Percentiles rank a stretch among this genome's conserved stretches.
phyloP scores from a whole-genome alignment of 345 rosid genomes.

The Citrus hindsii region DNA sequence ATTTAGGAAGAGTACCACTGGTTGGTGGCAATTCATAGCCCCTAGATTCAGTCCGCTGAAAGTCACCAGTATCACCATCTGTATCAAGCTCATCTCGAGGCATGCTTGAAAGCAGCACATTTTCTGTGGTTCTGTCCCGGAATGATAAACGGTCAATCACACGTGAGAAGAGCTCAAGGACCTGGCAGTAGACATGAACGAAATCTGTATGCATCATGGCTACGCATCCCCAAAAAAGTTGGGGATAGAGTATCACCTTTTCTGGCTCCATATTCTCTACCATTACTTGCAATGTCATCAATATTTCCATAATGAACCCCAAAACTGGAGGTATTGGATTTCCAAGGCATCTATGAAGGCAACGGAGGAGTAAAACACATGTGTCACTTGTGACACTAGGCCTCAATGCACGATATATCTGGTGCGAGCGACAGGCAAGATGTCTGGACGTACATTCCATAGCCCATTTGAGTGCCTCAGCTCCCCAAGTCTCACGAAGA shows the following conservation, averaged over 20 bases:
- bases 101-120: constrained; percentile 96
- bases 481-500: constrained; percentile 98
- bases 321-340: constrained; percentile 94
- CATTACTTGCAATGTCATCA: constrained; percentile 94
- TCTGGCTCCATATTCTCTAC: constrained; percentile 99
- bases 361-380: constrained; percentile 87
- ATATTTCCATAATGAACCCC: constrained; percentile 95
- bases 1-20: constrained; percentile 72
- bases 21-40: constrained; percentile 66
- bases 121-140: constrained; percentile 90
- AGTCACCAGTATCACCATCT: constrained; percentile 48
- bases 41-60: constrained; percentile 68
- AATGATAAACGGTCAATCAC: constrained; percentile 87
- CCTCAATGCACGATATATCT: constrained; percentile 92
- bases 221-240: constrained; percentile 97
- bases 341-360: constrained; percentile 93
- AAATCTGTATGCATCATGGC: constrained; percentile 99
- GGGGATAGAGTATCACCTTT: constrained; percentile 96
- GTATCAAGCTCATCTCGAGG: constrained; percentile 80
- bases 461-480: constrained; percentile 98
- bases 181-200: constrained; percentile 96
- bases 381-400: constrained; percentile 95
- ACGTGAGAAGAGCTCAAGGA: constrained; percentile 91
- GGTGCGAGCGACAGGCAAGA: constrained; percentile 98
- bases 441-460: constrained; percentile 99